Evolutionary conservation across 192 early-diverging fungal species (phyloP), one percentile per base, ranked within the genome.

Genomic region (Rhizophlyctis rosea): DNA sequence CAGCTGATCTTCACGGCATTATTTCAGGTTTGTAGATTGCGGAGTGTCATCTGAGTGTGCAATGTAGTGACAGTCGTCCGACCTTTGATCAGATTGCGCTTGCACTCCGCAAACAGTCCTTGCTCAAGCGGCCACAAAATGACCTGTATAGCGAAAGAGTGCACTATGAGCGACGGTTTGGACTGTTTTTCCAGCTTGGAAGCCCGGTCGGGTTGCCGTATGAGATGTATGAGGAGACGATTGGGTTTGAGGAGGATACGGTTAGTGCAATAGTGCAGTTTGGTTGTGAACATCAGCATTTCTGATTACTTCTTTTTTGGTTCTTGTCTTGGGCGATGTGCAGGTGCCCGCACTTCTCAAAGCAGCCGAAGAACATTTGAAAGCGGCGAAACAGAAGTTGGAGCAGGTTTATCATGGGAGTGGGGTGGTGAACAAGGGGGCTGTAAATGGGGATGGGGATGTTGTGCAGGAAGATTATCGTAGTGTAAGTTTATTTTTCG

Each of bases 111-210:
- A 4, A 34, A 39, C 30, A 50, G 16, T 47, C 47, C n/a, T 23
- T 64, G 1, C 18, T 69, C 2, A 25, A 29, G 23, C 4, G 32
- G 13, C 67, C 61, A 16, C 32, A 39, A 5, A 31, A 58, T 57
- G 54, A 25, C 31, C 39, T 34, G 14, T 69, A 63, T 33, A 48
- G 35, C 50, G 44, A 31, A 31, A 25, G 47, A 54, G 28, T 57
- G 1, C 67, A 69, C 23, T 69, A 54, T 30, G 32, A 58, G 25
- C 60, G 64, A 39, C 67, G 67, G 1, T 69, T 69, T 33, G 50
- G 67, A 29, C 31, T 39, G 3, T 69, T 69, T 53, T 16, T 13
- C 50, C 21, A n/a, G n/a, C 23, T 69, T 28, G 23, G 24, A 1
- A 64, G 50, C n/a, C 67, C 67, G 7, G 52, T 24, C 14, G 21